phyloP scores from a whole-genome alignment of 192 early-diverging fungal species.

The Fimicolochytrium jonesii region DNA sequence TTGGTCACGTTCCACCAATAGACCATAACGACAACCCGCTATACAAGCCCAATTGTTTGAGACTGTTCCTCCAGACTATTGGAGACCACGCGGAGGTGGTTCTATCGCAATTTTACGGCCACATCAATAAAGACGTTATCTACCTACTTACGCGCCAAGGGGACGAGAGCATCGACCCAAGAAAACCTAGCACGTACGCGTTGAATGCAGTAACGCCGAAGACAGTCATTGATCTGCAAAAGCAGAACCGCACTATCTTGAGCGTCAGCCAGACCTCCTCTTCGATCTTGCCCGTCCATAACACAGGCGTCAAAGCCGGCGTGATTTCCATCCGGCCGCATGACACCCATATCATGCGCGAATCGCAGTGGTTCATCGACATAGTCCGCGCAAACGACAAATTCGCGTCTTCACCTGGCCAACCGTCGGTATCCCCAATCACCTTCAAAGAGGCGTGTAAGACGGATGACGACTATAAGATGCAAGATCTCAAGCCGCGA shows the following conservation, averaged over 20 bases:
- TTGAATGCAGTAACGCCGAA: conserved; percentile 28
- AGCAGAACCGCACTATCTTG: conserved; percentile 20
- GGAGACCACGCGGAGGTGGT: conserved; percentile 49
- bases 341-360: not conserved
- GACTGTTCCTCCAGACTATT: conserved; percentile 32
- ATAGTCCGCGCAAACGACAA: conserved; percentile 25
- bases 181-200: conserved; percentile 25
- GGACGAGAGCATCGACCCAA: not conserved
- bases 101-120: conserved; percentile 41
- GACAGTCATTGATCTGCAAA: conserved; percentile 13
- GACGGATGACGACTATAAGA: conserved; percentile 21
- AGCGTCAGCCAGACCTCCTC: conserved; percentile 27
- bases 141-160: not conserved
- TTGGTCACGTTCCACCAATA: conserved; percentile 44
- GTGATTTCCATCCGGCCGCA: conserved; percentile 21
- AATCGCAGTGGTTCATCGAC: conserved; percentile 27
- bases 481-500: conserved; percentile 10
- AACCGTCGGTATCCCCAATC: not conserved
- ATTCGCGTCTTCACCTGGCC: not conserved
- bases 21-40: conserved; percentile 8
- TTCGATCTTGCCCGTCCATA: conserved; percentile 46
- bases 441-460: conserved; percentile 7
- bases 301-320: conserved; percentile 39
- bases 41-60: conserved; percentile 30
- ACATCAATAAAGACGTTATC: conserved; percentile 47